Evolutionary conservation across 192 early-diverging fungal species (phyloP), one percentile per base, ranked within the genome.

Genomic region (Linnemannia exigua): DNA sequence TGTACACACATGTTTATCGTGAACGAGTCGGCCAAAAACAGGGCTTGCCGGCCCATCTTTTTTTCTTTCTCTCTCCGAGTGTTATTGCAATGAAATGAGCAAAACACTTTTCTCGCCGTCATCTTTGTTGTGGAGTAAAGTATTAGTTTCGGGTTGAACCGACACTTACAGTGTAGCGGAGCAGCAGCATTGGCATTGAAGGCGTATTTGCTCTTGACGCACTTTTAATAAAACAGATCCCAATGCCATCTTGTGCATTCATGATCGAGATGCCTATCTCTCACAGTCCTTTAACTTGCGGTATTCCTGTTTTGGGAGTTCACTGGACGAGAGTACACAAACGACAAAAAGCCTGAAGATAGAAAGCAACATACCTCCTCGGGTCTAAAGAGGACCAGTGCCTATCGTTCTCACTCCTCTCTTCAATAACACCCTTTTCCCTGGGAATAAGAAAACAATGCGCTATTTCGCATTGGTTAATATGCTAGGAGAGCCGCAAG

Each of bases 271-370:
- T 63, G 28, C 28, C 58, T 63, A 12, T 31, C 28, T 3, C 14
- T 25, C 25, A 63, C 2, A 14, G 25, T 25, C 31, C 28, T 63
- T 12, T 33, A 25, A 63, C 52, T n/a, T 54, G 12, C 58, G 25
- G 58, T 25, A 63, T 63, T 25, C 58, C 58, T 63, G 58, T 63
- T 63, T 63, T 63, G 58, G 58, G n/a, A n/a, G n/a, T n/a, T n/a
- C n/a, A 15, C 25, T 63, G 12, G 25, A 31, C 15, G 58, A 63
- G 41, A 61, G n/a, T 14, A 31, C 15, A 46, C 11, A 46, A 9
- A 22, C n/a, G 51, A n/a, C n/a, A 6, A 54, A 54, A 9, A 25
- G 50, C 50, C 5, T 2, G n/a, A n/a, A 6, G 52, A 54, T 63
- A 31, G 58, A 63, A 63, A 31, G 58, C 9, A 9, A 3, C 41